Evolutionary conservation across 2,329 filamentous ascomycete species (phyloP).

Genomic region (Fusarium austroafricanum): DNA sequence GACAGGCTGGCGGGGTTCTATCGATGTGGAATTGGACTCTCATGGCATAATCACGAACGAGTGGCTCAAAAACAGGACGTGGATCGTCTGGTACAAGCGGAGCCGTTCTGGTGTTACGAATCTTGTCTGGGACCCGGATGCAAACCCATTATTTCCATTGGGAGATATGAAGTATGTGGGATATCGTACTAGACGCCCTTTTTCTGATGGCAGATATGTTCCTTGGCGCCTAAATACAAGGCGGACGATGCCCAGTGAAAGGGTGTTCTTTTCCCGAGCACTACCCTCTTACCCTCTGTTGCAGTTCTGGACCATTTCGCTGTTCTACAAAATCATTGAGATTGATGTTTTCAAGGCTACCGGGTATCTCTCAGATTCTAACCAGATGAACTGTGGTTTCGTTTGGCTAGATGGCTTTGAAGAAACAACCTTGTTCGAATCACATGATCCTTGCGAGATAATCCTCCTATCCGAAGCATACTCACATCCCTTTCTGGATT

Average conservation of each 20-base stretch:
- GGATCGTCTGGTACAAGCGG: slow-evolving; percentile 32
- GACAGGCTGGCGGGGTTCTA: slow-evolving; percentile 17
- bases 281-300: slow-evolving; percentile 8
- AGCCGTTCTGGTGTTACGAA: background rate
- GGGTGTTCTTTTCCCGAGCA: background rate
- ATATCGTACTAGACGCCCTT: background rate
- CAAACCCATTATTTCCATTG: background rate
- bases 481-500: background rate
- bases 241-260: background rate
- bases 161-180: background rate
- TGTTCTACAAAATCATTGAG: background rate
- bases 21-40: background rate
- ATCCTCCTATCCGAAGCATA: slow-evolving; percentile 5
- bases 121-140: slow-evolving; percentile 12
- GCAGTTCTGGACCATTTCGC: slow-evolving; percentile 30
- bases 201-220: background rate
- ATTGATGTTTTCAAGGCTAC: slow-evolving; percentile 2
- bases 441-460: background rate
- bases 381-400: background rate
- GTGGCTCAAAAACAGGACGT: background rate
- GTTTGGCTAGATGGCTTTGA: slow-evolving; percentile 13
- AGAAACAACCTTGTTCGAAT: slow-evolving; percentile 10
- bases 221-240: background rate
- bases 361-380: background rate
- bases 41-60: background rate